phyloP scores from a whole-genome alignment of 768 basidiomycete species.

The Suillus sp. region DNA sequence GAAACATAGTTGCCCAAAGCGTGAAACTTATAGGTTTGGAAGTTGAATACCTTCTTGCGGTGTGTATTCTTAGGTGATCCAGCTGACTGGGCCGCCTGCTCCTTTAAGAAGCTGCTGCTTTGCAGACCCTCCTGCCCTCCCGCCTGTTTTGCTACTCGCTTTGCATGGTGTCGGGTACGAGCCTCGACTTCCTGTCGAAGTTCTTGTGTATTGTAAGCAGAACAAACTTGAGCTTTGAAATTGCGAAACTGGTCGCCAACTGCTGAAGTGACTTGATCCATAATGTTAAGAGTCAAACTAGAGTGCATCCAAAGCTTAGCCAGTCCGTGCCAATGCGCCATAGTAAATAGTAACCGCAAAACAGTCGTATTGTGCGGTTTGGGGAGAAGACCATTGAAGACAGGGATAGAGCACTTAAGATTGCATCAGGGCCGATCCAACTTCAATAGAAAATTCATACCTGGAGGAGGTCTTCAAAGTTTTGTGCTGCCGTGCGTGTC shows the following conservation, averaged over 20 bases:
- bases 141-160: slow-evolving; percentile 14
- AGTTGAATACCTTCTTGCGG: slow-evolving; percentile 16
- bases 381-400: slow-evolving; percentile 30
- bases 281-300: background rate
- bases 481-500: slow-evolving; percentile 36
- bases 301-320: background rate
- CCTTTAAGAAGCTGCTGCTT: no score
- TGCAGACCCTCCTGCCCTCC: no score
- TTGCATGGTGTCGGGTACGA: background rate
- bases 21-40: slow-evolving; percentile 29
- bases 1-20: slow-evolving; percentile 22
- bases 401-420: slow-evolving; percentile 33
- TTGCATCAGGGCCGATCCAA: background rate
- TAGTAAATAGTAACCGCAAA: slow-evolving; percentile 13
- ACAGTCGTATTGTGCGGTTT: slow-evolving; percentile 13
- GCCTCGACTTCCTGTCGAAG: background rate
- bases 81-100: no score
- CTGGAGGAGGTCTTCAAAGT: slow-evolving; percentile 41
- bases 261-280: background rate
- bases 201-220: background rate
- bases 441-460: background rate
- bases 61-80: no score
- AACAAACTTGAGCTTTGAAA: background rate
- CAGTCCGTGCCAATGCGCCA: slow-evolving; percentile 21
- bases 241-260: background rate